Base-by-base conservation (phyloP, 2,329 filamentous ascomycete genomes). In the Canariomyces notabilis region DNA sequence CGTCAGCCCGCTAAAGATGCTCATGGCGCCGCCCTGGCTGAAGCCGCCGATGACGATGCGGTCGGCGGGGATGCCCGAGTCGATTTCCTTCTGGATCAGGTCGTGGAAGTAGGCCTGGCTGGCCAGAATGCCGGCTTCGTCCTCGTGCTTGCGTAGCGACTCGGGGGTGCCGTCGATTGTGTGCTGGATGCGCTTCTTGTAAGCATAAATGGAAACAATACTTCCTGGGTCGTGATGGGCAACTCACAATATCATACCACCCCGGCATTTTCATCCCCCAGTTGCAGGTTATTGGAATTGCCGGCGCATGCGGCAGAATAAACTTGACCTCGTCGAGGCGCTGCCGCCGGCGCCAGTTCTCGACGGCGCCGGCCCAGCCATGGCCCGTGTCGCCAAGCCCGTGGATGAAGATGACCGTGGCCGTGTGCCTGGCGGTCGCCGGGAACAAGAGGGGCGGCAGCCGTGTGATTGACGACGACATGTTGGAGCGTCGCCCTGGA, bases 381-480 rank as follows among this genome's bases (percentile, higher is more conserved):
- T 79, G 73, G 35, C 85, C 87, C 22, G 76, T 85, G 64, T 97
- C 93, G 53, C 93, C 93, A 32, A 98, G 74, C 12, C 93, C 93
- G 66, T 98, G 93, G 42, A 87, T 77, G 68, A 96, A 89, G 60
- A 98, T 97, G 59, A 97, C 85, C 3, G 91, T 96, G 19, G 89
- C 89, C 31, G 93, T 96, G 69, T 97, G 93, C 62, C 80, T 81
- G 63, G 80, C 86, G 26, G 87, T 71, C 33, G 90, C 87, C 21
- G 88, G 87, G 50, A 95, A 82, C 16, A 93, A 76, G 44, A 93
- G 72, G 12, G 82, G 80, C 14, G 68, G 63, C 19, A 64, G 44
- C 33, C 64, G 60, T n/a, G 60, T 50, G 26, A 66, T 41, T 6
- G 63, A 54, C 33, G 61, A 44, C 58, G n/a, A n/a, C n/a, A n/a